phyloP scores from a whole-genome alignment of 352 stramenopile species.

The Phytophthora pini region DNA sequence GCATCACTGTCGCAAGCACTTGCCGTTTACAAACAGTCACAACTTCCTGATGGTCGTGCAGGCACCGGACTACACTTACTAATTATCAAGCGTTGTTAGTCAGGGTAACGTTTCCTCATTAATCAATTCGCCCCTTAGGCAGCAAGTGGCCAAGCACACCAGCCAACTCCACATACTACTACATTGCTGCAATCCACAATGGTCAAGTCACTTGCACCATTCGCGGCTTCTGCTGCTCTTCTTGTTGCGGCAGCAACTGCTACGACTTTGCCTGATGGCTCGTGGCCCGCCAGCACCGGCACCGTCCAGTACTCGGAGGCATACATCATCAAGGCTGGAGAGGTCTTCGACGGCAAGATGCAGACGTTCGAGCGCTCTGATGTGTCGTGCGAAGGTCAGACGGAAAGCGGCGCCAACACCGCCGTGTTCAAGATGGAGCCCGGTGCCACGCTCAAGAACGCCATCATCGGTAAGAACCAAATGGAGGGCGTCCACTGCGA shows the following conservation, averaged over 20 bases:
- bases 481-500: conserved; percentile 24
- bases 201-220: conserved; percentile 20
- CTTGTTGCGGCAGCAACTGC: conserved; percentile 9
- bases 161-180: conserved; percentile 3
- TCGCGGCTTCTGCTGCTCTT: conserved; percentile 13
- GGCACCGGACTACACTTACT: too few species aligned
- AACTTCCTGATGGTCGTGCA: conserved; percentile 1
- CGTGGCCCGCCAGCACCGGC: conserved; percentile 17
- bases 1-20: neutral
- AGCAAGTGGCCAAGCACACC: conserved; percentile 22
- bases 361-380: conserved; percentile 63
- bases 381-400: conserved; percentile 44
- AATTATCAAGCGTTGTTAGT: too few species aligned
- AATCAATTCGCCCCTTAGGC: conserved; percentile 19
- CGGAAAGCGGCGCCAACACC: conserved; percentile 10
- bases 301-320: conserved; percentile 27
- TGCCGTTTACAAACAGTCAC: conserved; percentile 14
- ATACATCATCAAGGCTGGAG: conserved; percentile 41
- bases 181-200: conserved; percentile 10
- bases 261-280: conserved; percentile 11
- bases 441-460: conserved; percentile 17
- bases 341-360: conserved; percentile 35
- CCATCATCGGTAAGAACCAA: conserved; percentile 26
- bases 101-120: conserved; percentile 13
- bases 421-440: conserved; percentile 43